Evolutionary conservation across 208 protist genomes (phyloP).

Genomic region (Crithidia brevicula): DNA sequence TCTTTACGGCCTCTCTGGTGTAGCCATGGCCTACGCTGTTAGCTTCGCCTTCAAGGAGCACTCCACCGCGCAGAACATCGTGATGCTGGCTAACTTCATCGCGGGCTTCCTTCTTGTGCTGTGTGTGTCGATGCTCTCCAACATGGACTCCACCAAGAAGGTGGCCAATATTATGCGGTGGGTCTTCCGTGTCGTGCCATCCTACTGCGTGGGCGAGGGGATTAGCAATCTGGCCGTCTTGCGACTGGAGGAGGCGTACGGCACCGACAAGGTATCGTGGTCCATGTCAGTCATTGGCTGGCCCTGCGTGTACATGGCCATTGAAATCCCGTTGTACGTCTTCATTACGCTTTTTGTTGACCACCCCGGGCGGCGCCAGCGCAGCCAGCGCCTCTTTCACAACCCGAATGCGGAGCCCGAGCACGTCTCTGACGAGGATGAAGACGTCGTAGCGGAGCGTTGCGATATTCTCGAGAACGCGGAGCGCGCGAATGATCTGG

Average conservation of each 20-base stretch:
- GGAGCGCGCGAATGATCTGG: conserved; percentile 41
- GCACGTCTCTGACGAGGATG: conserved; percentile 43
- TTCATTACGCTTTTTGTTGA: conserved; percentile 73
- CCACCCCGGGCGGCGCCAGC: conserved; percentile 52
- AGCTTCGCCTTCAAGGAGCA: conserved; percentile 72
- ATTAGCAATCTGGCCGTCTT: conserved; percentile 66
- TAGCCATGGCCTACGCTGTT: conserved; percentile 64
- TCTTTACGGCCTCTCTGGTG: conserved; percentile 64
- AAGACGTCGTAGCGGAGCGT: conserved; percentile 47
- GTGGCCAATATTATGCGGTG: conserved; percentile 44
- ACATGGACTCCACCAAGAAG: conserved; percentile 46
- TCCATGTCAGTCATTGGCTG: conserved; percentile 53
- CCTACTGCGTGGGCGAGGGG: conserved; percentile 79
- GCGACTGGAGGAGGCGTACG: conserved; percentile 31
- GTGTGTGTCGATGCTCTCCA: conserved; percentile 49
- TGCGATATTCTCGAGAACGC: conserved; percentile 37
- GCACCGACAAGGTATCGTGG: conserved; percentile 36
- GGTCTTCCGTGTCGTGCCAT: conserved; percentile 73
- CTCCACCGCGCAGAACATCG: conserved; percentile 67
- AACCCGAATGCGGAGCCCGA: conserved; percentile 35
- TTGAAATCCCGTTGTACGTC: conserved; percentile 57
- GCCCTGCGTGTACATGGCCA: conserved; percentile 66
- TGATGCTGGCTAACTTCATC: conserved; percentile 80
- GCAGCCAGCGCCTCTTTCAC: conserved; percentile 34
- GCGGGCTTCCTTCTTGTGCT: conserved; percentile 77